A percentile compares a stretch with the other conserved stretches of the same genome.
Conservation (phyloP, 768 basidiomycete genomes). For the Russula compacta region DNA sequence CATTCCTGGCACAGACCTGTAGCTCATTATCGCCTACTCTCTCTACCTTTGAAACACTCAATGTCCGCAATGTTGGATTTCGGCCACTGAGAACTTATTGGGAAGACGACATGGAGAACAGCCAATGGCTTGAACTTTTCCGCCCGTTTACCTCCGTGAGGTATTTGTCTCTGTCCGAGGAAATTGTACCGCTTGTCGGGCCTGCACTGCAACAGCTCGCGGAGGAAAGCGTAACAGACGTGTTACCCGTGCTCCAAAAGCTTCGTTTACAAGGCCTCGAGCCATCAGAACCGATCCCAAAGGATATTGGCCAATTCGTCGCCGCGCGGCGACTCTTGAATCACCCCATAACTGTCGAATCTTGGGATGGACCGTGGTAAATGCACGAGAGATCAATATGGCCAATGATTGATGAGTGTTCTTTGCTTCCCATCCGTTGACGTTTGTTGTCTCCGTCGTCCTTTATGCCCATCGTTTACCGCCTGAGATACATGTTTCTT, state of each 20-base stretch:
- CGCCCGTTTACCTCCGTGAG: background rate
- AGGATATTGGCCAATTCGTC: background rate
- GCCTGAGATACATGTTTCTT: no score
- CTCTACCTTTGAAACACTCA: background rate
- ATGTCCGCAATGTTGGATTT: background rate
- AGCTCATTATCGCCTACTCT: no score
- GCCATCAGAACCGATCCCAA: background rate
- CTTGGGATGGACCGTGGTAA: background rate
- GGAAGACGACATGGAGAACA: background rate
- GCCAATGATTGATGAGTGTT: no score
- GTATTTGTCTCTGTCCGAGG: background rate
- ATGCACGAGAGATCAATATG: no score
- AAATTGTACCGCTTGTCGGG: background rate
- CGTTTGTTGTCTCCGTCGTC: no score
- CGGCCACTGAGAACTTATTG: no score
- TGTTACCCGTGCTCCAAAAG: background rate
- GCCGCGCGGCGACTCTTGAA: background rate
- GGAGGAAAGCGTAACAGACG: background rate
- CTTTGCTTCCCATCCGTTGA: no score
- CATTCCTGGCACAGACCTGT: no score
- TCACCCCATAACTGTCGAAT: background rate
- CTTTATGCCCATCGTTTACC: no score
- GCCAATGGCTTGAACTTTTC: background rate
- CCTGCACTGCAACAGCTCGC: background rate
- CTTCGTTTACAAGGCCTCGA: background rate